Conservation (phyloP, 306 rosid genomes). For the Pyrus pyrifolia region DNA sequence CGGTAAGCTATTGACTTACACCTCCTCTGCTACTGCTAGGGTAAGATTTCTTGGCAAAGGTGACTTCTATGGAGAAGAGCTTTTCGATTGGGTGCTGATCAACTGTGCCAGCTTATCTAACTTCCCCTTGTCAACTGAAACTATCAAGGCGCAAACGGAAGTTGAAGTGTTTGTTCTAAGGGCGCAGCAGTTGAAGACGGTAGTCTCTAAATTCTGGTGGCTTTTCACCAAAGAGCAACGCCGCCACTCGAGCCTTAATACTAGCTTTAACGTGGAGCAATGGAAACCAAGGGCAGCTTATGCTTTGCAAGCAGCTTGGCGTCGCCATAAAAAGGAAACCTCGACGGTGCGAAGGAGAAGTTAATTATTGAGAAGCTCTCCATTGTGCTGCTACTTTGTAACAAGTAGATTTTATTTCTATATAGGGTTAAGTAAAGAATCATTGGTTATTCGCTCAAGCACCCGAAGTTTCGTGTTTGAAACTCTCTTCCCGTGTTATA, state of each 20-base stretch:
- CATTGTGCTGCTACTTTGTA: too few relatives aligned
- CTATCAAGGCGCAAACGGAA: constrained; percentile 38
- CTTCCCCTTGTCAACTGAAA: constrained; percentile 50
- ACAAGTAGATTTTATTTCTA: too few relatives aligned
- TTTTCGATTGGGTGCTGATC: constrained; percentile 49
- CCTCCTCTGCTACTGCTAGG: constrained; percentile 31
- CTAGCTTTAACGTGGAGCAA: constrained; percentile 17
- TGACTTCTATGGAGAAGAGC: constrained; percentile 65
- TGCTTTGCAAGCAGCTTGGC: constrained; percentile 65
- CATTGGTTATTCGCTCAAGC: too few relatives aligned
- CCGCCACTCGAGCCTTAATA: constrained; percentile 29
- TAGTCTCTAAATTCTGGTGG: constrained; percentile 52
- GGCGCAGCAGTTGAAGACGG: constrained; percentile 44
- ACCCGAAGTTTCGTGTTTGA: too few relatives aligned
- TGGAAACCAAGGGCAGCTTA: constrained; percentile 59
- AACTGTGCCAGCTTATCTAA: constrained; percentile 17
- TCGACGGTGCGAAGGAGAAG: too few relatives aligned
- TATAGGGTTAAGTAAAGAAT: too few relatives aligned
- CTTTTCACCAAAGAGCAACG: constrained; percentile 44
- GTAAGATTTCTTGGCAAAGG: constrained; percentile 30
- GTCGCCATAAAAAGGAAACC: constrained; percentile 18
- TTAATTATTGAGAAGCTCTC: too few relatives aligned
- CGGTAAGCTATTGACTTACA: constrained; percentile 32
- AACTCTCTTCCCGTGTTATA: too few relatives aligned
- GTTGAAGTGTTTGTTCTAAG: constrained; percentile 63